Evolutionary conservation across 257 asterid species (phyloP).

Genomic region (Gentiana straminea): DNA sequence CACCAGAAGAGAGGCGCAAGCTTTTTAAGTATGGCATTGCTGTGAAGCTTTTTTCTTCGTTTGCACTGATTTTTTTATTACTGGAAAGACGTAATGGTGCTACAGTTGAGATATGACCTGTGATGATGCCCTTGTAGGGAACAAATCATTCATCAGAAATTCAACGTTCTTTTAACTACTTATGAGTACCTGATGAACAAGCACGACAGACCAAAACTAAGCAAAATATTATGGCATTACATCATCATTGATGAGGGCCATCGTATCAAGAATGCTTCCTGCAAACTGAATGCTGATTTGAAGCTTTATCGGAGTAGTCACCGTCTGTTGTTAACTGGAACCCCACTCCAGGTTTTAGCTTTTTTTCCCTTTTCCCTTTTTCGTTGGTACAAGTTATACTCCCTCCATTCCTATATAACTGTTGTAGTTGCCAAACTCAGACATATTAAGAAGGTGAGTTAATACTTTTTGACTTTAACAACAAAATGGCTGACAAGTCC

Average conservation of each 20-base stretch:
- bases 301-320: slow-evolving; percentile 93
- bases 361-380: background rate
- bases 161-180: slow-evolving; percentile 91
- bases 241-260: slow-evolving; percentile 97
- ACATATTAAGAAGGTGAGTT: no score
- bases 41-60: slow-evolving; percentile 1
- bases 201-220: slow-evolving; percentile 93
- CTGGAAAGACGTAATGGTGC: slow-evolving; percentile 6
- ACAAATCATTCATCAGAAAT: slow-evolving; percentile 80
- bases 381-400: background rate
- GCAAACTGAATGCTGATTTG: slow-evolving; percentile 97
- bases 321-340: slow-evolving; percentile 94
- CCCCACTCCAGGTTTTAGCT: slow-evolving; percentile 80
- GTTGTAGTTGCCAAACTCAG: background rate
- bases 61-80: background rate
- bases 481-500: no score
- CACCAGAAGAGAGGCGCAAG: slow-evolving; percentile 93
- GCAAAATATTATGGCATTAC: slow-evolving; percentile 95
- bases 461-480: no score
- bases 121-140: slow-evolving; percentile 57
- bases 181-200: slow-evolving; percentile 98
- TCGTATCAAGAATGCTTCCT: slow-evolving; percentile 99
- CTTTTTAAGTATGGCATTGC: slow-evolving; percentile 64
- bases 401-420: background rate
- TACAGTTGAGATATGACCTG: slow-evolving; percentile 14